Base-by-base conservation (phyloP, 768 basidiomycete genomes). In the Asterophora parasitica region DNA sequence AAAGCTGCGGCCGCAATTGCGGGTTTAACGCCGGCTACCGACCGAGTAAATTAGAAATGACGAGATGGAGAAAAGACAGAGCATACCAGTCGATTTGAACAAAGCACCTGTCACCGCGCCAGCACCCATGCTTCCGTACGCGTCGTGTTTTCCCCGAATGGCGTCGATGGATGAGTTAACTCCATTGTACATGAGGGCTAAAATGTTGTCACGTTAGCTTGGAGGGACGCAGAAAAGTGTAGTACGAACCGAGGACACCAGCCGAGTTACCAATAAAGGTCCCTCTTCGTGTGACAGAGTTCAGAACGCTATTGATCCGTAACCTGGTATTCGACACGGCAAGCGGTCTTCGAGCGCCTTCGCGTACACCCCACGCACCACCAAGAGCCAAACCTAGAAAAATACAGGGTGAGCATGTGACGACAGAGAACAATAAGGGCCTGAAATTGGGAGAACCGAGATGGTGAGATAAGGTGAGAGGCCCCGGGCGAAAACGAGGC, bases 261-360 rank as follows among this genome's bases (percentile, higher is more conserved):
- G 94, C 90, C 62, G 92, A 96, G 75, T 98, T 99, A 61, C 93
- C 96, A 69, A 96, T 85, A 71, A 95, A 96, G 38, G 92, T 95
- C 27, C 96, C 96, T 71, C 96, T 81, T 71, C 95, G 76, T 52
- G 96, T 98, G 65, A 95, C 83, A 64, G 92, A 89, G 77, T 98
- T 99, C 57, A 99, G 79, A 52, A 99, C 72, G 65, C 92, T 94
- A 71, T 98, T 99, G 73, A 98, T 85, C 75, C 96, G 85, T 66
- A 99, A 72, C 60, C 92, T 78, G 49, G 82, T 65, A 68, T 89
- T 92, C 50, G 85, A 85, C 53, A 90, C 85, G 63, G 88, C 90
- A 67, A 92, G 77, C 55, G 86, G 91, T 70, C 91, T 78, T 64
- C 77, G 75, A 64, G 91, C 80, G 61, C 96, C 96, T 77, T 98